Base-by-base conservation (phyloP, 345 rosid species). In the Geranium brycei region DNA sequence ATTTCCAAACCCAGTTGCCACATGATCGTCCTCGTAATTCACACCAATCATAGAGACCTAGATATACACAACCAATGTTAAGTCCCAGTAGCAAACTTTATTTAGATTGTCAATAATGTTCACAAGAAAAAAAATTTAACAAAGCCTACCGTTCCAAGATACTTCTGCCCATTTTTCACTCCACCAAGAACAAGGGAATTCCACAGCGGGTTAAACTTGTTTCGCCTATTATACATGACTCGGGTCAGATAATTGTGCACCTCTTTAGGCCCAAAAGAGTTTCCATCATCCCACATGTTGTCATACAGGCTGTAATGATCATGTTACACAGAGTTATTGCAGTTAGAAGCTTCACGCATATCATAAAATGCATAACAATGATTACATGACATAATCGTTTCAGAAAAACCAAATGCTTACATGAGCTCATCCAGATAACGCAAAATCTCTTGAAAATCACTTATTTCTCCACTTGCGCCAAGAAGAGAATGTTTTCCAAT, bases 251-350 rank as follows among this genome's bases (percentile, higher is more conserved):
- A 93, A 83, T 75, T 93, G 83, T 93, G 99, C 73, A 93, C 84
- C 82, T 93, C 99, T 72, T 93, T 93, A 28, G 99, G 99, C 68
- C 99, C 99, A 81, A 93, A 78, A 16, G 99, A 93, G 76, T 93
- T 91, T 51, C 95, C 96, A 70, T 91, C 99, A 82, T 93, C 99
- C 97, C 99, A 91, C 99, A 93, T 90, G 64, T 91, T 87, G 83
- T 93, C 99, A 71, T 91, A 76, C 63, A 93, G 74, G 76, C 99
- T 93, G 83, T 69, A 78, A 75, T 38, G 57, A 76, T 18, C 18
- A 19, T 68, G 66, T 40, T 58, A 64, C 47, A 66, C 47, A 62
- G 15, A 67, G 57, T 14, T 17, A 58, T 5, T n/a, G 59, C 13
- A 63, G 51, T 16, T 57, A 71, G 58, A 69, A 75, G n/a, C 58